Evolutionary conservation across 352 stramenopile species (phyloP).

Genomic region (Aphanomyces invadans): DNA sequence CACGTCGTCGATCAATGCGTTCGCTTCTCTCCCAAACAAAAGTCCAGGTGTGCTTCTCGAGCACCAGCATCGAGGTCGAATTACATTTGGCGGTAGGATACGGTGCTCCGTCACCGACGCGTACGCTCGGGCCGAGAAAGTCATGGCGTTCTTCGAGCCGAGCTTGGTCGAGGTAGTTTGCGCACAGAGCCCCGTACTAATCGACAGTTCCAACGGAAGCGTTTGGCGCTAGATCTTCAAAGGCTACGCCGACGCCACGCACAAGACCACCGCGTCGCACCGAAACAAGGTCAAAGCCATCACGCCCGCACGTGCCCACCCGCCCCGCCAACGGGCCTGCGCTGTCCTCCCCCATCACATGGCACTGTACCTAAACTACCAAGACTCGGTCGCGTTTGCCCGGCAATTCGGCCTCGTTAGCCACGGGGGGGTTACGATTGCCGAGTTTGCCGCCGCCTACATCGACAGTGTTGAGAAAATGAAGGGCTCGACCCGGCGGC

Average conservation of each 20-base stretch:
- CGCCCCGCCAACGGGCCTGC: too few relatives aligned
- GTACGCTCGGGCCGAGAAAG: slow-evolving; percentile 7
- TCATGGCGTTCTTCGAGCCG: slow-evolving; percentile 20
- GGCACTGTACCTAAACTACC: slow-evolving; percentile 48
- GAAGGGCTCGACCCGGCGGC: slow-evolving; percentile 49
- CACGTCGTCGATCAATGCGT: slow-evolving; percentile 27
- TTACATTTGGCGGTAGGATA: neutral
- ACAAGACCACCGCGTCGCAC: neutral
- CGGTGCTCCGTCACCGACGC: neutral
- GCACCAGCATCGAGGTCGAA: neutral
- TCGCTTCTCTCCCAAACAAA: slow-evolving; percentile 44
- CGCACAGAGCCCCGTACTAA: neutral
- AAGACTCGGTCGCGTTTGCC: slow-evolving; percentile 54
- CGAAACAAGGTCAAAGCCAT: slow-evolving; percentile 1
- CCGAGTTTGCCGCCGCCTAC: slow-evolving; percentile 65
- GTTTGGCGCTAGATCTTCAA: slow-evolving; percentile 46
- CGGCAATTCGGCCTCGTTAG: slow-evolving; percentile 72
- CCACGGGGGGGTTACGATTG: slow-evolving; percentile 63
- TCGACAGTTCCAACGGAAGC: neutral
- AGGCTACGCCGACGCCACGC: neutral
- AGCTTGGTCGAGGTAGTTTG: slow-evolving; percentile 16
- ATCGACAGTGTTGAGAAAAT: slow-evolving; percentile 62
- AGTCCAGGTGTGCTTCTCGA: slow-evolving; percentile 36
- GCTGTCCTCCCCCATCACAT: slow-evolving; percentile 31
- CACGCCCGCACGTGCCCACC: too few relatives aligned